These are phyloP conservation scores for Lasiosphaeris hirsuta DNA, from an alignment of 495 filamentous ascomycete genomes.

Conservation along the genomic window DNA sequence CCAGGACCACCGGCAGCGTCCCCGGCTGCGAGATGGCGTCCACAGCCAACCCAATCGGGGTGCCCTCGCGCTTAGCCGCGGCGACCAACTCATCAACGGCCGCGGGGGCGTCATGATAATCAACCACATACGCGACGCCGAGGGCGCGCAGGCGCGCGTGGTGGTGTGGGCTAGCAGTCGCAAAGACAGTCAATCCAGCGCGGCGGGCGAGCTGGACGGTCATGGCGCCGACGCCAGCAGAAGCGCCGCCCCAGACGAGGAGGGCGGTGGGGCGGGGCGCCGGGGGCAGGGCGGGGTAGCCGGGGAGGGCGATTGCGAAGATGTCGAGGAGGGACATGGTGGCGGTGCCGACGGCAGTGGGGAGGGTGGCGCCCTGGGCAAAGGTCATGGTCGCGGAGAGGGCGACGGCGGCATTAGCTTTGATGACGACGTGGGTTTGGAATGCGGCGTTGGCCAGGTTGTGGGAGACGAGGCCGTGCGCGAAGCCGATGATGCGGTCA, in stretches of 20 bases:
- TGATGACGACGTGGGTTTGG: slow-evolving; percentile 39
- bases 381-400: slow-evolving; percentile 44
- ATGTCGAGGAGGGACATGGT: slow-evolving; percentile 42
- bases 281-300: not conserved
- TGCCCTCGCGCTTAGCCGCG: slow-evolving; percentile 24
- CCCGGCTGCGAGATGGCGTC: not conserved
- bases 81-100: slow-evolving; percentile 31
- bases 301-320: slow-evolving; percentile 30
- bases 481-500: slow-evolving; percentile 41
- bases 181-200: slow-evolving; percentile 57
- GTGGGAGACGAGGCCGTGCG: slow-evolving; percentile 17
- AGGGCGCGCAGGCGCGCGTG: slow-evolving; percentile 48
- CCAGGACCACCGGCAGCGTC: not conserved
- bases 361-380: slow-evolving; percentile 44
- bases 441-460: slow-evolving; percentile 24
- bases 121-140: slow-evolving; percentile 56
- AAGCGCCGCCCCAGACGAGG: slow-evolving; percentile 57
- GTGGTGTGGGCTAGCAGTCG: slow-evolving; percentile 53
- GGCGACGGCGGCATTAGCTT: slow-evolving; percentile 21
- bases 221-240: slow-evolving; percentile 55
- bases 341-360: slow-evolving; percentile 47
- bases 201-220: slow-evolving; percentile 60
- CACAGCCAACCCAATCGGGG: slow-evolving; percentile 17
- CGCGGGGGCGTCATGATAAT: slow-evolving; percentile 48
- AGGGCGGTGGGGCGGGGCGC: slow-evolving; percentile 31